A percentile compares a stretch with the other conserved stretches of the same genome.
Evolutionary conservation across 257 asterid genomes (phyloP).

Genomic region (Petunia secreta): DNA sequence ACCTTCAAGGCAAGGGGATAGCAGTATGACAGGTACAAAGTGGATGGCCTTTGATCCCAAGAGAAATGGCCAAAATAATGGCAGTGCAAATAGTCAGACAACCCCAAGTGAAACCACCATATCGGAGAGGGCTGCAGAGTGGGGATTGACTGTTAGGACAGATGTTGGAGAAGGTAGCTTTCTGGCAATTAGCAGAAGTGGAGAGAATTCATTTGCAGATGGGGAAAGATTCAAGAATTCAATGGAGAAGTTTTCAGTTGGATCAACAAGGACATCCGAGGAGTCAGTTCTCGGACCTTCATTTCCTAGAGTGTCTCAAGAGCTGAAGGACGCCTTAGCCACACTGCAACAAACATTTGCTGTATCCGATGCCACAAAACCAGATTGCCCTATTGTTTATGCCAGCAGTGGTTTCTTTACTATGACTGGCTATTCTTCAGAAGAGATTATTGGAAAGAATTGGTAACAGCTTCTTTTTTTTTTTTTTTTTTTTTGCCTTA

Average conservation of each 20-base stretch:
- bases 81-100: slow-evolving; percentile 11
- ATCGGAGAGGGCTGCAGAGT: slow-evolving; percentile 75
- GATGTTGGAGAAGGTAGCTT: slow-evolving; percentile 70
- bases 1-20: slow-evolving; percentile 39
- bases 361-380: slow-evolving; percentile 96
- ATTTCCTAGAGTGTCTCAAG: slow-evolving; percentile 85
- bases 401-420: slow-evolving; percentile 93
- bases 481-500: neutral
- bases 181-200: slow-evolving; percentile 38
- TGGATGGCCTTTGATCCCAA: slow-evolving; percentile 78
- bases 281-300: slow-evolving; percentile 47
- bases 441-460: slow-evolving; percentile 84
- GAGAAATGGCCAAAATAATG: slow-evolving; percentile 26
- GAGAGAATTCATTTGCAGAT: slow-evolving; percentile 43
- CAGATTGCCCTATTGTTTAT: slow-evolving; percentile 88
- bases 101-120: slow-evolving; percentile 42
- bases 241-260: slow-evolving; percentile 42
- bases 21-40: slow-evolving; percentile 25
- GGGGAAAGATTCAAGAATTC: slow-evolving; percentile 57
- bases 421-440: slow-evolving; percentile 87
- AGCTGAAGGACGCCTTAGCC: slow-evolving; percentile 86
- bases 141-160: slow-evolving; percentile 76
- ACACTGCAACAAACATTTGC: slow-evolving; percentile 97
- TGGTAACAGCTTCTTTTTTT: slow-evolving; percentile 54
- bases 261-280: slow-evolving; percentile 59